Conservation (phyloP, 75 land plant species). For the Gnetum montanum region DNA sequence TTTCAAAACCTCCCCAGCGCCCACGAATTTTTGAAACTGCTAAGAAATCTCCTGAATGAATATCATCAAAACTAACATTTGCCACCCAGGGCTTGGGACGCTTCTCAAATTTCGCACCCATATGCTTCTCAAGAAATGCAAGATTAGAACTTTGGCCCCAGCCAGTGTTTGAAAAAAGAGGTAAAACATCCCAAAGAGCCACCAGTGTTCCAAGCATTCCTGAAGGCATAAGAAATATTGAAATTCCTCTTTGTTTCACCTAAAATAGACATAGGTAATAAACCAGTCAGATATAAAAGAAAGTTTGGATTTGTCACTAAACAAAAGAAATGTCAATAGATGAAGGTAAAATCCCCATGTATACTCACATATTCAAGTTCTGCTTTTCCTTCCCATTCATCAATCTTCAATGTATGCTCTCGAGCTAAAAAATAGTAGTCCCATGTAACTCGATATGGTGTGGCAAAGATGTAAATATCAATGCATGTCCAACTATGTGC, state of each 20-base stretch:
- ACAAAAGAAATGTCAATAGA: too few relatives aligned
- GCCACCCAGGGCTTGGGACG: slow-evolving; percentile 55
- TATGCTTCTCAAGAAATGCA: slow-evolving; percentile 71
- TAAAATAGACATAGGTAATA: slow-evolving; percentile 11
- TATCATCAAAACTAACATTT: slow-evolving; percentile 49
- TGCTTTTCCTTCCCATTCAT: slow-evolving; percentile 73
- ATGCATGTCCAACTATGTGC: slow-evolving; percentile 89
- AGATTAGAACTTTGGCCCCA: slow-evolving; percentile 84
- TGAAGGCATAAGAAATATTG: slow-evolving; percentile 90
- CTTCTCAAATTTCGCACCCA: slow-evolving; percentile 70
- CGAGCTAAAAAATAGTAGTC: slow-evolving; percentile 71
- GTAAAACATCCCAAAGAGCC: slow-evolving; percentile 74
- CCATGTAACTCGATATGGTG: slow-evolving; percentile 79
- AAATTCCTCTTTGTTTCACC: slow-evolving; percentile 86
- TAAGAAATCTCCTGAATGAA: slow-evolving; percentile 89
- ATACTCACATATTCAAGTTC: slow-evolving; percentile 76
- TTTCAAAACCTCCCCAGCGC: slow-evolving; percentile 97
- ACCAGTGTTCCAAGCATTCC: slow-evolving; percentile 87
- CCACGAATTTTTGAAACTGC: slow-evolving; percentile 92
- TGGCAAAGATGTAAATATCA: slow-evolving; percentile 84
- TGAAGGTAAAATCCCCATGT: too few relatives aligned
- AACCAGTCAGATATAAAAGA: not conserved
- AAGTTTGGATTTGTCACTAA: too few relatives aligned
- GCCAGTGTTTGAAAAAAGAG: slow-evolving; percentile 72
- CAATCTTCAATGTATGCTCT: slow-evolving; percentile 53